Base-by-base conservation (phyloP, 176 grass and related monocot genomes). In the Urochloa ruziziensis region DNA sequence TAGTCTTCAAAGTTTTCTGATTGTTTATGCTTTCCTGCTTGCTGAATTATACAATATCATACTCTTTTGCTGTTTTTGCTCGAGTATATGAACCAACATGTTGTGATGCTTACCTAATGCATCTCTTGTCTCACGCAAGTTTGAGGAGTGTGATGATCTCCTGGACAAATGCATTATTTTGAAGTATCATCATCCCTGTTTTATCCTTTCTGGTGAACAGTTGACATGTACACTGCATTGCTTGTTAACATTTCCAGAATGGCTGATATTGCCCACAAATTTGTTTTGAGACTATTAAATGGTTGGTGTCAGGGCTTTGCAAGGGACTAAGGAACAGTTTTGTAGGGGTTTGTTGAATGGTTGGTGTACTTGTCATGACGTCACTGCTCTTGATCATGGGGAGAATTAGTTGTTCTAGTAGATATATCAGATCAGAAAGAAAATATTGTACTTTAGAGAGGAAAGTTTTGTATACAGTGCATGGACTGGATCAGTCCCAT, bases 1-100 rank as follows among this genome's bases (percentile, higher is more conserved):
- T 78, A 67, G 83, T 80, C 86, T 89, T 83, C 86, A 89, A 92
- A 89, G 90, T 92, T 92, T 79, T 89, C 83, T 86, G 73, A 83
- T 86, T 75, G 70, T 40, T 21, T 53, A 21, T 53, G 8, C 17
- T 53, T 47, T n/a, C n/a, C n/a, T n/a, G n/a, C n/a, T n/a, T n/a
- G n/a, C n/a, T n/a, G n/a, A n/a, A n/a, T n/a, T n/a, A n/a, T n/a
- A n/a, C n/a, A n/a, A n/a, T n/a, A n/a, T n/a, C n/a, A n/a, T n/a
- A n/a, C n/a, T n/a, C n/a, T n/a, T n/a, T n/a, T n/a, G n/a, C n/a
- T n/a, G n/a, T n/a, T 49, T 0, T 14, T 21, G 36, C 25, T 17
- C 9, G 3, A 15, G 29, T 52, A 37, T 80, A 16, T 54, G 30
- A 36, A 56, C 42, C 13, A 19, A 60, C 56, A 42, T 78, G 16